A percentile compares a stretch with the other conserved stretches of the same genome.
Evolutionary conservation across 192 early-diverging fungal genomes (phyloP).

Genomic region (Coemansia sp.): DNA sequence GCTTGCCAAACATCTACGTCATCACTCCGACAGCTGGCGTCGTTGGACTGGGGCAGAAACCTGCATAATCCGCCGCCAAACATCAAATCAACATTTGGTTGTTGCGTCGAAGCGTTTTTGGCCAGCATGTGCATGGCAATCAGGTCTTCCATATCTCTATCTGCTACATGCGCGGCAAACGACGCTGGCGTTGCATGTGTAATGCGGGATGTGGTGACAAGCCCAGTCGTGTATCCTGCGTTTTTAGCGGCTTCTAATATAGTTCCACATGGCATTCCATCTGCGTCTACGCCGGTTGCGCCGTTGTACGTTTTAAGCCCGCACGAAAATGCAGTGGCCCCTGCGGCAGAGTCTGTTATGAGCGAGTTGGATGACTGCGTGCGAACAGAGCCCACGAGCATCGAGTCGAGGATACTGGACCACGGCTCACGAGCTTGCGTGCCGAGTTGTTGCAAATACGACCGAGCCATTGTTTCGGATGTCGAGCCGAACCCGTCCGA

Average conservation of each 20-base stretch:
- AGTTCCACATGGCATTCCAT: conserved; percentile 56
- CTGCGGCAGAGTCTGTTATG: conserved; percentile 63
- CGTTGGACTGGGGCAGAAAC: conserved; percentile 42
- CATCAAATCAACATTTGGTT: conserved; percentile 51
- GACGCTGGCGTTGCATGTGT: conserved; percentile 64
- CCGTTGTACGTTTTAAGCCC: conserved; percentile 58
- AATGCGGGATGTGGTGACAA: conserved; percentile 61
- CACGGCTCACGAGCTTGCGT: neutral
- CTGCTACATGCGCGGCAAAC: conserved; percentile 56
- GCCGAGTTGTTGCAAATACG: conserved; percentile 24
- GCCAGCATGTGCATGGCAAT: conserved; percentile 58
- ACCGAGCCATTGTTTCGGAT: conserved; percentile 59
- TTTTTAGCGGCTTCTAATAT: conserved; percentile 61
- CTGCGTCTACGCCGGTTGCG: conserved; percentile 50
- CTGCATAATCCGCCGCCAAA: conserved; percentile 57
- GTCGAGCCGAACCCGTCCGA: conserved; percentile 64
- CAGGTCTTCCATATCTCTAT: conserved; percentile 57
- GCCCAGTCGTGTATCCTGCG: conserved; percentile 48
- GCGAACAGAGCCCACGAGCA: conserved; percentile 54
- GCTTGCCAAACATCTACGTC: conserved; percentile 30
- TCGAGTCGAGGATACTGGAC: conserved; percentile 49
- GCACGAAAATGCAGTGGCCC: conserved; percentile 61
- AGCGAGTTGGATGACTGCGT: conserved; percentile 55
- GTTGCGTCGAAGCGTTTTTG: conserved; percentile 23
- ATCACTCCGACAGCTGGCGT: conserved; percentile 49